A percentile compares a stretch with the other conserved stretches of the same genome.
phyloP scores from a whole-genome alignment of 495 filamentous ascomycete genomes.

The Daldinia bambusicola region DNA sequence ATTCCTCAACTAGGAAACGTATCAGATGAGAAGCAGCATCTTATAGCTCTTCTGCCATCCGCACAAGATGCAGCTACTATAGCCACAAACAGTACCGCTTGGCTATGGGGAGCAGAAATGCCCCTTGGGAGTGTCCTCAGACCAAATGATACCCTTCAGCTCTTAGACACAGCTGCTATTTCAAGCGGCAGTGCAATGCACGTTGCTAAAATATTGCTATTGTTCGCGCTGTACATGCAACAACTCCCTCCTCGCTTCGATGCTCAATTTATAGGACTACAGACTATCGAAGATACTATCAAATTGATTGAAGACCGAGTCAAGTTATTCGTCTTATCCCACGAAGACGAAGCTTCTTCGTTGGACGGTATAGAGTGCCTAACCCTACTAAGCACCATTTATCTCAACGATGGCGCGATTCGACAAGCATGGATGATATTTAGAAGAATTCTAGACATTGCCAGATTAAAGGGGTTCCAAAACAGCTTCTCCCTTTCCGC shows the following conservation, averaged over 20 bases:
- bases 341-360: neutral
- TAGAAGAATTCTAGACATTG: constrained; percentile 24
- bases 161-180: neutral
- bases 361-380: constrained; percentile 19
- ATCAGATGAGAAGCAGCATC: neutral
- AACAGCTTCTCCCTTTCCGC: constrained; percentile 14
- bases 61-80: constrained; percentile 18
- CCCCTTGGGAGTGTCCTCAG: constrained; percentile 15
- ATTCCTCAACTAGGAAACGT: neutral
- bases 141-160: neutral
- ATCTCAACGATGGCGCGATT: constrained; percentile 29
- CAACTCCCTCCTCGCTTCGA: neutral
- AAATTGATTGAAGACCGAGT: neutral
- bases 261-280: neutral
- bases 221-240: neutral
- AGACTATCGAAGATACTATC: neutral
- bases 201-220: neutral
- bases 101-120: constrained; percentile 15
- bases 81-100: constrained; percentile 14
- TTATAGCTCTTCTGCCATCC: neutral
- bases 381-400: constrained; percentile 14
- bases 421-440: constrained; percentile 25
- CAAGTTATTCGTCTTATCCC: neutral
- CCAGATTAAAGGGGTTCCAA: constrained; percentile 18
- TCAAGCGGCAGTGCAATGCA: neutral